These are phyloP conservation scores for Candida sp. DNA, from an alignment of 1,139 yeast genomes.

Conservation along the genomic window DNA sequence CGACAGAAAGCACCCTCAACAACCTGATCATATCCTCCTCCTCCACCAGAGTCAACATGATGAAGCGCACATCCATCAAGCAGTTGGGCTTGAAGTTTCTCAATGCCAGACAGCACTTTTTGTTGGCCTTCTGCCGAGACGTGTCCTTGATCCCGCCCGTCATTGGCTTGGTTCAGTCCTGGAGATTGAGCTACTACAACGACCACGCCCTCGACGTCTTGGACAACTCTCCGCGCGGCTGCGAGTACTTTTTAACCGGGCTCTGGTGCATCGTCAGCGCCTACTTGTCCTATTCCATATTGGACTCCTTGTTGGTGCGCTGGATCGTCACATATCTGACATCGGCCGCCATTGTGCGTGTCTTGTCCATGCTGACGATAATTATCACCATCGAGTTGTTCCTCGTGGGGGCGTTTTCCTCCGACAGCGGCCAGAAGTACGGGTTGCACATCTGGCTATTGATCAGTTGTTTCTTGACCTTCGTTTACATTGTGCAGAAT, in stretches of 20 bases:
- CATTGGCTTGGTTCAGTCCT: slow-evolving; percentile 58
- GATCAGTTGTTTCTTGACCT: slow-evolving; percentile 82
- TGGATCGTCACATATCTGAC: slow-evolving; percentile 94
- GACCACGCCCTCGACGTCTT: slow-evolving; percentile 23
- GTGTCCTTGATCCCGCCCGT: slow-evolving; percentile 70
- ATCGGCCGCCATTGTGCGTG: slow-evolving; percentile 85
- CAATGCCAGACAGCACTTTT: slow-evolving; percentile 77
- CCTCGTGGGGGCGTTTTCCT: slow-evolving; percentile 56
- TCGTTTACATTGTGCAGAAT: slow-evolving; percentile 85
- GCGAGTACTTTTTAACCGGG: slow-evolving; percentile 74
- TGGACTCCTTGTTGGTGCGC: slow-evolving; percentile 90
- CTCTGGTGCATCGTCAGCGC: slow-evolving; percentile 89
- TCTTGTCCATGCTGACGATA: slow-evolving; percentile 80
- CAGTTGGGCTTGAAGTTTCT: slow-evolving; percentile 66
- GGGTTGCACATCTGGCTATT: slow-evolving; percentile 92
- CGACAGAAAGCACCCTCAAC: slow-evolving; percentile 10
- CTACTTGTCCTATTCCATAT: slow-evolving; percentile 79
- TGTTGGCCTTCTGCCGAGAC: slow-evolving; percentile 75
- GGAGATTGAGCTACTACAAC: slow-evolving; percentile 48
- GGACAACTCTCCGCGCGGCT: slow-evolving; percentile 60
- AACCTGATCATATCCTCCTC: slow-evolving; percentile 4
- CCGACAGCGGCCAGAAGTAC: slow-evolving; percentile 55
- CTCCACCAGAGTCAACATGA: slow-evolving; percentile 5
- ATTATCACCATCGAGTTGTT: slow-evolving; percentile 74
- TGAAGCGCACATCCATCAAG: slow-evolving; percentile 36